A percentile compares a stretch with the other conserved stretches of the same genome.
phyloP scores from a whole-genome alignment of 2,329 filamentous ascomycete species.

The Arachnomyces sp. region DNA sequence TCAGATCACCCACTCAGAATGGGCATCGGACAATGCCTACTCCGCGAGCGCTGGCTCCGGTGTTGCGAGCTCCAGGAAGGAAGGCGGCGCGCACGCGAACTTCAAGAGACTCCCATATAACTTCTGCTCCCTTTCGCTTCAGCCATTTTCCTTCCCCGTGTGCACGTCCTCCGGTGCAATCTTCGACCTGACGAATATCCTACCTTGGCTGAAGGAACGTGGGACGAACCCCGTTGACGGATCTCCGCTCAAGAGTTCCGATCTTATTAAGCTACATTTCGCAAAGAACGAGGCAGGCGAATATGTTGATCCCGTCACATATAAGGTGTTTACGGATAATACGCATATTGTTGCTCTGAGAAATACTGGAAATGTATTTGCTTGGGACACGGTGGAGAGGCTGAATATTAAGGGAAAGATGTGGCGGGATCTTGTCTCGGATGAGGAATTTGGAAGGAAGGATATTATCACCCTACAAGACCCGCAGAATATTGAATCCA shows the following conservation, averaged over 20 bases:
- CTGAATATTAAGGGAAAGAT: constrained; percentile 96
- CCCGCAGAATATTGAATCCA: constrained; percentile 74
- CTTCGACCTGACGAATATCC: constrained; percentile 90
- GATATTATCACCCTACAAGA: constrained; percentile 97
- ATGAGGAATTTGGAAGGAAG: constrained; percentile 74
- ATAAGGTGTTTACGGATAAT: constrained; percentile 96
- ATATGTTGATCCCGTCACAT: constrained; percentile 91
- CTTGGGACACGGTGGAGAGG: constrained; percentile 88
- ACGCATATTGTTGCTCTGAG: constrained; percentile 88
- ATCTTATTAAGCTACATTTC: constrained; percentile 86
- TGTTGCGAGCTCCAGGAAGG: constrained; percentile 52
- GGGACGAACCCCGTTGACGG: constrained; percentile 86
- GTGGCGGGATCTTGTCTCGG: constrained; percentile 84
- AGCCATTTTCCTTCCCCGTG: constrained; percentile 90
- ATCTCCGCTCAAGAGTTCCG: constrained; percentile 64
- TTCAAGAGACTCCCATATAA: constrained; percentile 95
- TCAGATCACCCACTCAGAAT: constrained; percentile 97
- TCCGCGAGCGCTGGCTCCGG: constrained; percentile 68
- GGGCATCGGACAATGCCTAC: constrained; percentile 84
- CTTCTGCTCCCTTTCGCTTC: constrained; percentile 91
- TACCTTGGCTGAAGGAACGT: constrained; percentile 89
- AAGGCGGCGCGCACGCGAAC: constrained; percentile 47
- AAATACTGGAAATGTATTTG: constrained; percentile 87
- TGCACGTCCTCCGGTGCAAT: constrained; percentile 82
- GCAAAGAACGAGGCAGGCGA: constrained; percentile 85